Conservation (phyloP, 176 grass and related monocot genomes). For the Raddia distichophylla region DNA sequence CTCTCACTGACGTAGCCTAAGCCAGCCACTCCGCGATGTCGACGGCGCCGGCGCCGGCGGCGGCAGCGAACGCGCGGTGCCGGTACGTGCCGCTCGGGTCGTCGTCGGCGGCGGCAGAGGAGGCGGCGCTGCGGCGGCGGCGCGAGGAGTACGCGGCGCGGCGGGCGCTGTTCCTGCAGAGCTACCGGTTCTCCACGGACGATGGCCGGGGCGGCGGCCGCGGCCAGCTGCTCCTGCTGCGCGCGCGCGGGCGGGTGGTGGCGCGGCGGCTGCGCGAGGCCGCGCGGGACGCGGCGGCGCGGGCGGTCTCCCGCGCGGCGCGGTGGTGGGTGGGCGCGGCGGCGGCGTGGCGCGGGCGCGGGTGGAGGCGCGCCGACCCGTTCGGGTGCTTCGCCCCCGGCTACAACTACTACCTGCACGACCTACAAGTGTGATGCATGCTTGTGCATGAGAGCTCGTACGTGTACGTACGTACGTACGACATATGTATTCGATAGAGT, state of each 20-base stretch:
- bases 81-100: constrained; percentile 29
- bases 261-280: constrained; percentile 28
- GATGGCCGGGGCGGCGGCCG: too few species aligned
- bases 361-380: background rate
- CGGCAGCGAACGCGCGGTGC: background rate
- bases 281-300: background rate
- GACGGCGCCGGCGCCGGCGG: background rate
- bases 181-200: constrained; percentile 49
- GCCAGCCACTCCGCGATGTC: background rate
- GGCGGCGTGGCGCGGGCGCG: constrained; percentile 31
- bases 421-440: background rate
- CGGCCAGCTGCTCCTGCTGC: background rate
- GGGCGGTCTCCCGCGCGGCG: constrained; percentile 12
- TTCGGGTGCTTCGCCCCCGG: constrained; percentile 28
- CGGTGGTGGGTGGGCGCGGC: constrained; percentile 7
- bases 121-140: background rate
- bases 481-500: too few species aligned
- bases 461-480: too few species aligned
- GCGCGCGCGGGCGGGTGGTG: background rate
- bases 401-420: constrained; percentile 23
- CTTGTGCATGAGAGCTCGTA: too few species aligned
- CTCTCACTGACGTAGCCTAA: background rate
- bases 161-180: constrained; percentile 58
- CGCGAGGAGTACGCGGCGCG: constrained; percentile 39
- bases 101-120: background rate